Evolutionary conservation across 495 filamentous ascomycete genomes (phyloP).

Genomic region (Penicillium parvum): DNA sequence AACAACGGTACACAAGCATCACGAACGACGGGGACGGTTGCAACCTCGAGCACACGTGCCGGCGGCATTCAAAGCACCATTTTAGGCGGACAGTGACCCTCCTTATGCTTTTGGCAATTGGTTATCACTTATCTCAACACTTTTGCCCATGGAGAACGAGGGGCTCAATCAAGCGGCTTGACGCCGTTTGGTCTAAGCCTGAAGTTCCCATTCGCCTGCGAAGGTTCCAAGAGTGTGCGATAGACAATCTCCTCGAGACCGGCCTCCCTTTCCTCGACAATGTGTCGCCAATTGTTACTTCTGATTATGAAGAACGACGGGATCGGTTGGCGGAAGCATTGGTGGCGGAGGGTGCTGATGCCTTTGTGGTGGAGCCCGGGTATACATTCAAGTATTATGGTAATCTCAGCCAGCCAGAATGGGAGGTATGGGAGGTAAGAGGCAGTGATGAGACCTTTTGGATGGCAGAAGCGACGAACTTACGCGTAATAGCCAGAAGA

Average conservation of each 20-base stretch:
- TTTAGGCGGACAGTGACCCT: too few relatives aligned
- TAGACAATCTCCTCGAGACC: constrained; percentile 34
- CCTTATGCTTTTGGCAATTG: not conserved
- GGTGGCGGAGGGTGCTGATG: constrained; percentile 37
- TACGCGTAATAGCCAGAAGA: constrained; percentile 43
- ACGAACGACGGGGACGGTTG: too few relatives aligned
- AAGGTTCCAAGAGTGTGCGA: constrained; percentile 42
- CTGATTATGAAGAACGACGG: constrained; percentile 43
- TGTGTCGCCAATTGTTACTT: constrained; percentile 32
- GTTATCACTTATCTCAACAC: too few relatives aligned
- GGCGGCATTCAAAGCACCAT: too few relatives aligned
- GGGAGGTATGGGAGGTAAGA: constrained; percentile 52
- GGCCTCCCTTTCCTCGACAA: constrained; percentile 43
- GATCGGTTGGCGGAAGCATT: constrained; percentile 46
- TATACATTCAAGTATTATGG: constrained; percentile 57
- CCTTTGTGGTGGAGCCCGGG: constrained; percentile 52
- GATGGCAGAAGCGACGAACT: not conserved
- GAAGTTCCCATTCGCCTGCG: not conserved
- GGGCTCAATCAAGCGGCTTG: too few relatives aligned
- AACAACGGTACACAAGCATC: too few relatives aligned
- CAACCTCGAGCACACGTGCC: too few relatives aligned
- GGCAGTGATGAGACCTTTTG: not conserved
- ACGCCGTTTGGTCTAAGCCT: not conserved
- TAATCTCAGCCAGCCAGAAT: constrained; percentile 50
- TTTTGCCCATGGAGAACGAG: too few relatives aligned